Conservation (phyloP, 352 stramenopile genomes). For the Phytophthora cryptogea region DNA sequence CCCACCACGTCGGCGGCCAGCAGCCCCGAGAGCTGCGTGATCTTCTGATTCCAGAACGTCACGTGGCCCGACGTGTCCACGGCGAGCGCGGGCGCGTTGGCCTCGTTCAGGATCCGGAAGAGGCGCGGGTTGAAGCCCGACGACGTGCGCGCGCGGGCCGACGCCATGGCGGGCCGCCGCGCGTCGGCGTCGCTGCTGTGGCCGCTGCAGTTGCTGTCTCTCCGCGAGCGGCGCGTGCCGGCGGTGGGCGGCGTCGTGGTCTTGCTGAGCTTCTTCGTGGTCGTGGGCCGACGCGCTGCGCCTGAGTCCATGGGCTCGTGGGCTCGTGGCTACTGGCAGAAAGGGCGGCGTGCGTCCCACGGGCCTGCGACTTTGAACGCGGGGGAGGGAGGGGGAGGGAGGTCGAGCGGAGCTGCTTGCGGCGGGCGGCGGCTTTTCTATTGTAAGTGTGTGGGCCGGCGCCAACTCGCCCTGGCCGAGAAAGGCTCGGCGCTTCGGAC, state of each 20-base stretch:
- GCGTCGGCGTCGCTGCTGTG: constrained; percentile 6
- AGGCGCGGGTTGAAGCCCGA: constrained; percentile 27
- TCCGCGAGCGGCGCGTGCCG: constrained; percentile 23
- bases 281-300: background rate
- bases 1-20: constrained; percentile 33
- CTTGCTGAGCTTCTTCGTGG: constrained; percentile 1
- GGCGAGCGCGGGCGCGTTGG: constrained; percentile 54
- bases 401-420: background rate
- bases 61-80: constrained; percentile 47
- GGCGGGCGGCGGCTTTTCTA: constrained; percentile 15
- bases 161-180: constrained; percentile 18
- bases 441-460: background rate
- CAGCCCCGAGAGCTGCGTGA: constrained; percentile 49
- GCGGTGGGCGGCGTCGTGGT: background rate
- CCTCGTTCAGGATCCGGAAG: constrained; percentile 54
- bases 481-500: background rate
- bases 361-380: constrained; percentile 14
- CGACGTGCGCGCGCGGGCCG: background rate
- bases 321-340: constrained; percentile 4
- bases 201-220: constrained; percentile 27
- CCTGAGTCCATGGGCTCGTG: constrained; percentile 11
- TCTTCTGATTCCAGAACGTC: constrained; percentile 72
- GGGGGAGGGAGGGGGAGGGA: constrained; percentile 3
- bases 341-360: constrained; percentile 30
- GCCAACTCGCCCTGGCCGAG: too few relatives aligned